Percentiles rank a stretch among this genome's conserved stretches.
Evolutionary conservation across 768 basidiomycete species (phyloP).

Genomic region (Russula dissimulans): DNA sequence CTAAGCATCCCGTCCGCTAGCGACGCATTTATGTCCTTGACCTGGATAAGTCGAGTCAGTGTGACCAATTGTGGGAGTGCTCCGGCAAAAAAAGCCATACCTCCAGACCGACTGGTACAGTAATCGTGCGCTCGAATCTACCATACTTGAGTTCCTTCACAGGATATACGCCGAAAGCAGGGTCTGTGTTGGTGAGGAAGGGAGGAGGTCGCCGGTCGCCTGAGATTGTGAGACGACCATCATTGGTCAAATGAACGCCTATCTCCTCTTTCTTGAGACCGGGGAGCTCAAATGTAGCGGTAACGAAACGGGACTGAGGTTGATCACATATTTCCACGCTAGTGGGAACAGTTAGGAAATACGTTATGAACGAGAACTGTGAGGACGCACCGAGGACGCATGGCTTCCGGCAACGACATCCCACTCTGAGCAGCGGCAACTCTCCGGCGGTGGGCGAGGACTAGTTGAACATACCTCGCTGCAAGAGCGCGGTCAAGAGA

Average conservation of each 20-base stretch:
- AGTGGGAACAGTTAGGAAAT: neutral
- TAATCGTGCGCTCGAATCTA: slow-evolving; percentile 18
- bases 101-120: slow-evolving; percentile 18
- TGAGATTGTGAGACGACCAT: slow-evolving; percentile 39
- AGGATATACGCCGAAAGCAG: slow-evolving; percentile 3
- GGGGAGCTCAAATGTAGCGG: slow-evolving; percentile 47
- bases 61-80: neutral
- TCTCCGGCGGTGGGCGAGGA: slow-evolving; percentile 17
- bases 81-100: neutral
- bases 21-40: slow-evolving; percentile 18
- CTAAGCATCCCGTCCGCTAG: slow-evolving; percentile 19
- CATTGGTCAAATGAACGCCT: slow-evolving; percentile 35
- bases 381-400: slow-evolving; percentile 18
- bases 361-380: neutral
- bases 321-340: slow-evolving; percentile 43
- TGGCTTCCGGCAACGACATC: neutral
- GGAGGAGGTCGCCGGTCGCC: slow-evolving; percentile 32
- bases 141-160: slow-evolving; percentile 20
- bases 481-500: slow-evolving; percentile 18
- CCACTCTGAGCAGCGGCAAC: slow-evolving; percentile 2
- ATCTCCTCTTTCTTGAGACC: slow-evolving; percentile 43
- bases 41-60: slow-evolving; percentile 11
- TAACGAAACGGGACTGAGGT: slow-evolving; percentile 33
- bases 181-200: slow-evolving; percentile 4
- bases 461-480: slow-evolving; percentile 12